Evolutionary conservation across 257 asterid species (phyloP), one percentile per base, ranked within the genome.

Genomic region (Perilla frutescens): DNA sequence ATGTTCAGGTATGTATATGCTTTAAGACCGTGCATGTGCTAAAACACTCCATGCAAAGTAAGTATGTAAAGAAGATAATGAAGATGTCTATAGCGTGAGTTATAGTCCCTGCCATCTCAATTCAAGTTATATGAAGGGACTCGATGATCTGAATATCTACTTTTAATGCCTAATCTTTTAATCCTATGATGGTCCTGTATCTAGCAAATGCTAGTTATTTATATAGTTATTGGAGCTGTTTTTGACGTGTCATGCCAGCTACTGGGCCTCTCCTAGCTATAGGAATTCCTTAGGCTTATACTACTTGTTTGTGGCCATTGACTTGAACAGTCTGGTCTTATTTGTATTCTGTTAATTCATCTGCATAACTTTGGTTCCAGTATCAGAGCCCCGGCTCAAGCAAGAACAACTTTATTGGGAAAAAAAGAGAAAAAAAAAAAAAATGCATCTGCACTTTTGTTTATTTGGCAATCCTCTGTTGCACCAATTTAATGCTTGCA

Each of bases 1-100:
- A 95, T 81, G 81, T 89, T 76, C 97, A 95, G 98, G 99, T 95
- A 87, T 47, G 77, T 32, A n/a, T 71, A 6, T 77, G 66, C 73
- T 45, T 53, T 64, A 32, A 44, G 57, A 74, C 31, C 10, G 10
- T 63, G 10, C 54, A 7, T 4, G 43, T 26, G 43, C 31, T 56
- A 70, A 43, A 34, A 41, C 29, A 50, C n/a, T 40, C 55, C 41
- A 40, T 56, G 34, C 56, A 12, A 12, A 41, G 8, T 31, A 20
- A 14, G 41, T 13, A n/a, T 44, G 2, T 9, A 40, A 13, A 15
- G 32, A 64, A 45, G 70, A 64, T 45, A n/a, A 43, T 45, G 12
- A 58, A 26, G 68, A 32, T 71, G 65, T 20, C 8, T 69, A 32
- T 66, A 1, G 58, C 43, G 3, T 3, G n/a, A 66, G 71, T 62